phyloP scores from a whole-genome alignment of 1,284 basidiomycete genomes.

The Cryptococcus sp. region DNA sequence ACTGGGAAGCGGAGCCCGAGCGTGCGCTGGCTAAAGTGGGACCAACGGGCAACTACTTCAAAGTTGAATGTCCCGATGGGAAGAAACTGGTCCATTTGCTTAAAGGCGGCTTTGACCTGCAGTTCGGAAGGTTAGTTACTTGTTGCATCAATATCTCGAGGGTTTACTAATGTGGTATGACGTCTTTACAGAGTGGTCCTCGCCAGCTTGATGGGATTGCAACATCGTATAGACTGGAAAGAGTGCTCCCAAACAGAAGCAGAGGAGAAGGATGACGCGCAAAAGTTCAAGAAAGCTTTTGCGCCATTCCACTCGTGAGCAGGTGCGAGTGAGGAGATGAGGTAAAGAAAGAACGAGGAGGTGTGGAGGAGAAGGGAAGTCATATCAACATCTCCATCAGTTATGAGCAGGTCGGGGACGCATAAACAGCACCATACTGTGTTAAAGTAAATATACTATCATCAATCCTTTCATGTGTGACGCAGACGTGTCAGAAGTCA shows the following conservation, averaged over 20 bases:
- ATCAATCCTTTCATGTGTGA: no score
- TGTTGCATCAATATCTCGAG: background rate
- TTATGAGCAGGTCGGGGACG: no score
- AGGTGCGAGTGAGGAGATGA: background rate
- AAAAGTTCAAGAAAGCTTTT: constrained; percentile 79
- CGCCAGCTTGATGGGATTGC: constrained; percentile 68
- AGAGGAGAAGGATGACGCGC: constrained; percentile 77
- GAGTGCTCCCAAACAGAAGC: constrained; percentile 74
- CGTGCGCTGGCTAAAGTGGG: constrained; percentile 60
- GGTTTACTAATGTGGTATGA: no score
- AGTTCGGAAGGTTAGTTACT: constrained; percentile 81
- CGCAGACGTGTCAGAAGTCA: no score
- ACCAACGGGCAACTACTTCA: constrained; percentile 72
- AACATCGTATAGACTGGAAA: constrained; percentile 86
- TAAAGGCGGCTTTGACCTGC: constrained; percentile 78
- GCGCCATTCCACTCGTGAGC: constrained; percentile 60
- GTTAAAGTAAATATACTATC: no score
- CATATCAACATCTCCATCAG: no score
- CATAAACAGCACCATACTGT: no score
- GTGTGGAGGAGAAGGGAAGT: background rate
- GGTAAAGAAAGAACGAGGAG: background rate
- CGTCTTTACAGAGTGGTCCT: constrained; percentile 66
- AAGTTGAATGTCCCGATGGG: constrained; percentile 85
- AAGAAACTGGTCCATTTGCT: constrained; percentile 79
- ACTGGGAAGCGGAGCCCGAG: constrained; percentile 65